Evolutionary conservation across 2,329 filamentous ascomycete species (phyloP), one percentile per base, ranked within the genome.

Genomic region (Penicillium sp.): DNA sequence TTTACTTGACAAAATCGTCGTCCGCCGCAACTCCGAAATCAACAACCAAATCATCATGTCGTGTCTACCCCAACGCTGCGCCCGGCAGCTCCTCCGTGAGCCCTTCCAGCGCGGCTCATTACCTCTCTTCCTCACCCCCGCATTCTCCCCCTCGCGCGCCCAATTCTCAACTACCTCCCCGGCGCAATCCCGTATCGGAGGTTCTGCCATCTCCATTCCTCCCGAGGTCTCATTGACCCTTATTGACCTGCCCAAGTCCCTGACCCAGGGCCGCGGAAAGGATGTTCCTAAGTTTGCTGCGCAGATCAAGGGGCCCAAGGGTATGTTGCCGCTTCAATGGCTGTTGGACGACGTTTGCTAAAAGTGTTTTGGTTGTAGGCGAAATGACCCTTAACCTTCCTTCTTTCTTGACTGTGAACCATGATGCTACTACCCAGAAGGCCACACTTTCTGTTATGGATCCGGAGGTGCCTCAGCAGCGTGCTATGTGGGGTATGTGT

Each of bases 401-500:
- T 1, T 81, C 86, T 1, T 99, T 90, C 73, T 78, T 98, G 55
- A 84, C 80, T 35, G 80, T 98, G 60, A 79, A 86, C 55, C 84
- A 89, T 63, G 89, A 96, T 70, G 73, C 79, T 21, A 82, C 82
- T 50, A 77, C 81, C 27, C 81, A 83, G 63, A 89, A 87, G 69
- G 85, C 88, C 11, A 81, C 81, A 31, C 78, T 99, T 63, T 85
- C 81, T 54, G 86, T 99, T 11, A 75, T 87, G 69, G 84, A 98
- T 75, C 75, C 80, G 19, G 78, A 85, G 19, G 75, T 86, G 52
- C 88, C 87, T 77, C 82, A 90, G 61, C 93, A 98, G 77, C 88
- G 88, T 72, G 90, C 90, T 75, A 98, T 98, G 93, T 98, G 95
- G 95, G 95, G 93, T 96, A 74, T 57, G 82, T 77, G 46, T 56